Evolutionary conservation across 345 rosid genomes (phyloP), one percentile per base, ranked within the genome.

Genomic region (Pseudoturritis turrita): DNA sequence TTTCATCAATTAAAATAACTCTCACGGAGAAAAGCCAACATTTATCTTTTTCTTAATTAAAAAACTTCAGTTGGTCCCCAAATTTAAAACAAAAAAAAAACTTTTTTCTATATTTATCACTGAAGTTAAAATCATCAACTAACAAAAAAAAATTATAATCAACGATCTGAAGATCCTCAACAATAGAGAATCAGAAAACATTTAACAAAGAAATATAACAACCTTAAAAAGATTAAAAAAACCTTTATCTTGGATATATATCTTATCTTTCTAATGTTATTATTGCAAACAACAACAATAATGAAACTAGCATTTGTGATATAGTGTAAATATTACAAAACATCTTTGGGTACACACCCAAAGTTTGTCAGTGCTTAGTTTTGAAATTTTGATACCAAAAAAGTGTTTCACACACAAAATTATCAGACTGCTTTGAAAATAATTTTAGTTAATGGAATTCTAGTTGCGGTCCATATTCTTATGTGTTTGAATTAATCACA

Each of bases 1-100:
- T 52, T 52, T 62, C 62, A 72, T 53, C 33, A 41, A 21, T 62
- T 62, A 72, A 71, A 71, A 63, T 72, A 72, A 72, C 70, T 53
- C 70, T 72, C 76, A 52, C 69, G 76, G 70, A 62, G 26, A 52
- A 51, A 52, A 72, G 70, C 36, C 55, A 52, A 62, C 62, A 40
- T 62, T 62, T 70, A n/a, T 61, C 43, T 60, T 60, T 26, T 15
- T 17, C 31, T 29, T 33, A 17, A 13, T 17, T 19, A 22, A 18
- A 64, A 12, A 3, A 46, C 10, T 31, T 33, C 10, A 35, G 12
- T 19, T 15, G 57, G 70, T 6, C 12, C 70, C 45, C 29, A 43
- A 31, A 12, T 41, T 25, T 43, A 14, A 23, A 61, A 2, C n/a
- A n/a, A 0, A 10, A 23, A 25, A 21, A 44, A 44, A 33, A 33